These are phyloP conservation scores for Myriosclerotinia scirpicola DNA, from an alignment of 2,329 filamentous ascomycete species.

Conservation along the genomic window DNA sequence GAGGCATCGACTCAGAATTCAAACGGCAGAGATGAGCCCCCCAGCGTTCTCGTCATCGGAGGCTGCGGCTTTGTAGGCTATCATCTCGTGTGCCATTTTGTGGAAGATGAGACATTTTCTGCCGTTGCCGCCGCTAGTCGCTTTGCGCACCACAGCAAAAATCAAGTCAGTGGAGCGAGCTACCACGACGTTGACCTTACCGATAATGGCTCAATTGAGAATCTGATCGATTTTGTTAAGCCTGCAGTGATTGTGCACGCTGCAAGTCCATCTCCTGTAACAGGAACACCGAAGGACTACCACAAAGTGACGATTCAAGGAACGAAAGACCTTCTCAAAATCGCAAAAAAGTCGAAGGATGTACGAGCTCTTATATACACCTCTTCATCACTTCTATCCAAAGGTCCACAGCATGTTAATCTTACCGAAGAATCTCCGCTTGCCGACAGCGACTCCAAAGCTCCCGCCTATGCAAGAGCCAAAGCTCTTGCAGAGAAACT, in stretches of 20 bases:
- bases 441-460: conserved; percentile 1
- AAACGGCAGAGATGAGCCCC: neutral
- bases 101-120: neutral
- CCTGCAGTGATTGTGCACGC: conserved; percentile 1
- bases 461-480: conserved; percentile 2
- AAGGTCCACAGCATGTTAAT: conserved; percentile 1
- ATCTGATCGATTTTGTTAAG: conserved; percentile 3
- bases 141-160: neutral
- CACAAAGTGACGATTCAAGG: conserved; percentile 5
- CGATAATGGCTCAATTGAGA: neutral
- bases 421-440: conserved; percentile 16
- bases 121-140: conserved; percentile 5
- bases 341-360: neutral
- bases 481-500: conserved; percentile 20
- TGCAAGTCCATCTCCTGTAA: conserved; percentile 14
- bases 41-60: neutral
- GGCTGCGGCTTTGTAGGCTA: conserved; percentile 12
- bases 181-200: conserved; percentile 17
- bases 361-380: conserved; percentile 14
- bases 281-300: conserved; percentile 7
- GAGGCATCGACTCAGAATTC: neutral
- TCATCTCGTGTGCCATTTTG: conserved; percentile 10
- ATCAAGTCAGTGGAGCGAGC: neutral
- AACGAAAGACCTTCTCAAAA: conserved; percentile 7
- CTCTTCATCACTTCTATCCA: conserved; percentile 16